Evolutionary conservation across 495 filamentous ascomycete genomes (phyloP), one percentile per base, ranked within the genome.

Genomic region (Cryomyces antarcticus): DNA sequence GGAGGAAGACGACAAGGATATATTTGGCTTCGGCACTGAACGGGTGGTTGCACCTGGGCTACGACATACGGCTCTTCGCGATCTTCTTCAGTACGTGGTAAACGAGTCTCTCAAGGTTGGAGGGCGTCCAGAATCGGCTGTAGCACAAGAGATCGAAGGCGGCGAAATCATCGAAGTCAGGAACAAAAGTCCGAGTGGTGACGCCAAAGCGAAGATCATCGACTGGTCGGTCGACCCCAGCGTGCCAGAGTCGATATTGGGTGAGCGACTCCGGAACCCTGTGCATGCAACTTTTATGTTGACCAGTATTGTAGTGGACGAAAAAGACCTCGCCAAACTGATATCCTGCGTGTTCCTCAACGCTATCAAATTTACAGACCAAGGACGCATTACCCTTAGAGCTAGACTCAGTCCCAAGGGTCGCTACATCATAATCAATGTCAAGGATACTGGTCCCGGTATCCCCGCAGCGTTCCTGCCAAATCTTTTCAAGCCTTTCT

Each of bases 291-390:
- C 17, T 24, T 24, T 24, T 24, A 24, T 24, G 17, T 24, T 24
- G 17, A 24, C 17, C 17, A 24, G 17, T 24, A 24, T 24, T 24
- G 12, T 49, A 67, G 65, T 77, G 42, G 79, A 82, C 57, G 73
- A 80, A 51, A 70, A 75, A 44, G 76, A 82, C 46, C 54, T 87
- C n/a, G 71, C 74, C 7, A 85, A 84, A 52, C 54, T 81, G 44
- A 69, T 83, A 2, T 81, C 78, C 6, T 80, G 78, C 45, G 70
- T 86, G 11, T 72, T 83, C 43, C 61, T 82, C 29, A 87, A 86
- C 55, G 82, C 81, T 4, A 69, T 86, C 43, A 87, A 87, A 54
- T 87, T 85, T 50, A 84, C 82, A 0, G 75, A 80, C 46, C 65
- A 63, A 42, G 81, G 81, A 17, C 64, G 58, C n/a, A 78, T 86